These are phyloP conservation scores for Podospora australis DNA, from an alignment of 495 filamentous ascomycete species.

Conservation along the genomic window DNA sequence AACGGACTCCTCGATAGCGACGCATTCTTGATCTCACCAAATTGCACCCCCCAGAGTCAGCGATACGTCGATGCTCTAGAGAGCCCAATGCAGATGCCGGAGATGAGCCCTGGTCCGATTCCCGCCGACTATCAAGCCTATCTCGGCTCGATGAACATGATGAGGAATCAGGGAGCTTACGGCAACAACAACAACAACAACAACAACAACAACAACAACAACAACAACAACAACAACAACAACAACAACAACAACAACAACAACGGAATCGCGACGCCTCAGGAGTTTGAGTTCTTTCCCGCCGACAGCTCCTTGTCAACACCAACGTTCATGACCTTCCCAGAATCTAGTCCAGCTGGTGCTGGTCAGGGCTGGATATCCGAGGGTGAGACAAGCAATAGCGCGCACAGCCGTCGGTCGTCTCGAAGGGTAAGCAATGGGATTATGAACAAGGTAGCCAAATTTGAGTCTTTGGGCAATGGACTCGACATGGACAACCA, in stretches of 20 bases:
- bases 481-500: constrained; percentile 25
- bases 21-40: constrained; percentile 42
- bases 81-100: constrained; percentile 19
- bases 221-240: constrained; percentile 15
- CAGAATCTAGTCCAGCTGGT: constrained; percentile 32
- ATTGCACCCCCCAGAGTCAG: constrained; percentile 39
- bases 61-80: constrained; percentile 35
- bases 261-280: constrained; percentile 19
- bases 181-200: constrained; percentile 17
- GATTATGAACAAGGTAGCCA: constrained; percentile 45
- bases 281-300: constrained; percentile 36
- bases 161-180: constrained; percentile 37
- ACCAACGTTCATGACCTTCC: constrained; percentile 40
- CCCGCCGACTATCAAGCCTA: constrained; percentile 42
- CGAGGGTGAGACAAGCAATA: constrained; percentile 35
- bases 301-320: constrained; percentile 36
- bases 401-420: constrained; percentile 26
- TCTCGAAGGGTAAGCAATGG: constrained; percentile 48
- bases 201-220: constrained; percentile 16
- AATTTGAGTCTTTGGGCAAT: constrained; percentile 41
- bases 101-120: constrained; percentile 26
- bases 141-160: constrained; percentile 36
- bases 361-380: constrained; percentile 38
- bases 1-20: constrained; percentile 20
- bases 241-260: constrained; percentile 16